Evolutionary conservation across 352 stramenopile species (phyloP).

Genomic region (Pythium monospermum): DNA sequence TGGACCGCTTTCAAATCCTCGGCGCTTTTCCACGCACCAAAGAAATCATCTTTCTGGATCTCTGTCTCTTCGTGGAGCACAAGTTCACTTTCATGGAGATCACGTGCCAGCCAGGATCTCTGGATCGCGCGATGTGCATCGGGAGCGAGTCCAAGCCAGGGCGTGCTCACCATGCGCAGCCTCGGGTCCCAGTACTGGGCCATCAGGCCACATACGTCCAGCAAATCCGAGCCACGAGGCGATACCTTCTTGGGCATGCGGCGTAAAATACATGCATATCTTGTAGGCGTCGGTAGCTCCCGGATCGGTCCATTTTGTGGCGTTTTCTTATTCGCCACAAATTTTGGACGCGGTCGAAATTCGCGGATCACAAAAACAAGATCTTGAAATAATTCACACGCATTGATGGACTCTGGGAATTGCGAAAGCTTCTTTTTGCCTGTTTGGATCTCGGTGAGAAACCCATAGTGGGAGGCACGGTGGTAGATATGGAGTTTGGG

Average conservation of each 20-base stretch:
- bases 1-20: neutral
- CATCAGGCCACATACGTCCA: neutral
- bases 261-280: neutral
- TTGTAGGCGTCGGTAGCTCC: neutral
- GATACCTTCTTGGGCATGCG: conserved; percentile 2
- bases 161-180: neutral
- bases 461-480: neutral
- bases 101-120: neutral
- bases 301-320: no score
- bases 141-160: neutral
- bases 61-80: neutral
- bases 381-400: conserved; percentile 1
- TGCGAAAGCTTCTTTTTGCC: neutral
- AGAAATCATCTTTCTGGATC: neutral
- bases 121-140: neutral
- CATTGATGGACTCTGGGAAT: neutral
- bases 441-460: neutral
- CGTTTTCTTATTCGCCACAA: no score
- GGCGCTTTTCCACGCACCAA: neutral
- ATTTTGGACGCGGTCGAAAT: neutral
- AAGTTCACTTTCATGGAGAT: neutral
- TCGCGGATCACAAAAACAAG: neutral
- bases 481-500: neutral
- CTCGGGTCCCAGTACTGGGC: neutral
- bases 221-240: neutral